A percentile compares a stretch with the other conserved stretches of the same genome.
These are phyloP conservation scores for Scedosporium apiospermum DNA, from an alignment of 2,329 filamentous ascomycete species.

Conservation along the genomic window DNA sequence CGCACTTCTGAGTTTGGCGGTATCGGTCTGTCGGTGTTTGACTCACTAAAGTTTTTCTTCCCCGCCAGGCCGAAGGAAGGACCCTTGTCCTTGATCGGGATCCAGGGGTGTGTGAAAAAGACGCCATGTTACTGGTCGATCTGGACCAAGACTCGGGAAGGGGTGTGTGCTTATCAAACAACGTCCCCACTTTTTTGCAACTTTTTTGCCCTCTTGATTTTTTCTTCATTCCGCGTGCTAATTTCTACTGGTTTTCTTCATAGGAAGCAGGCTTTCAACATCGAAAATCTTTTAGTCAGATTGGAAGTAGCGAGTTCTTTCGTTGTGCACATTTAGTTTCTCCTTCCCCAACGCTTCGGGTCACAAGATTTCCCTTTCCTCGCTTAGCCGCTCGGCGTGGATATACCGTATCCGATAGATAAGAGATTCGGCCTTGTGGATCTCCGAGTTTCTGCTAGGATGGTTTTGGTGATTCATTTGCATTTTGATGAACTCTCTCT, in stretches of 20 bases:
- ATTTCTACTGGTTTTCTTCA: not conserved
- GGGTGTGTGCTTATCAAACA: not conserved
- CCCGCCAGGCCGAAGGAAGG: not conserved
- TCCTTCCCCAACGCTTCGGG: too few species aligned
- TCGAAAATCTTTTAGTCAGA: not conserved
- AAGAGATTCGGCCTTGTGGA: too few species aligned
- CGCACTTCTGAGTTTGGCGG: not conserved
- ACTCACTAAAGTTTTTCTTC: not conserved
- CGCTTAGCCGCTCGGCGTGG: too few species aligned
- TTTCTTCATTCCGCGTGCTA: not conserved
- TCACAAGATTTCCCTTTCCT: too few species aligned
- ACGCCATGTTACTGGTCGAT: not conserved
- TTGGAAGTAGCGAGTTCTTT: not conserved
- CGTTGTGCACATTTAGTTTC: not conserved
- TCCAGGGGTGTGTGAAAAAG: not conserved
- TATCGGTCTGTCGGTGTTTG: not conserved
- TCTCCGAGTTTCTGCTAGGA: too few species aligned
- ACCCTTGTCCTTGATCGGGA: not conserved
- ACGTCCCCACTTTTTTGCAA: not conserved
- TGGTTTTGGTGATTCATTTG: too few species aligned
- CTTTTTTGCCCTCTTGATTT: not conserved
- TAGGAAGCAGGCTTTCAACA: not conserved
- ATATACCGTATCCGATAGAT: too few species aligned
- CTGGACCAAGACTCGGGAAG: not conserved
- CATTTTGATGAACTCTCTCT: too few species aligned